Conservation (phyloP, 2,329 filamentous ascomycete species). For the Aspergillus persii region DNA sequence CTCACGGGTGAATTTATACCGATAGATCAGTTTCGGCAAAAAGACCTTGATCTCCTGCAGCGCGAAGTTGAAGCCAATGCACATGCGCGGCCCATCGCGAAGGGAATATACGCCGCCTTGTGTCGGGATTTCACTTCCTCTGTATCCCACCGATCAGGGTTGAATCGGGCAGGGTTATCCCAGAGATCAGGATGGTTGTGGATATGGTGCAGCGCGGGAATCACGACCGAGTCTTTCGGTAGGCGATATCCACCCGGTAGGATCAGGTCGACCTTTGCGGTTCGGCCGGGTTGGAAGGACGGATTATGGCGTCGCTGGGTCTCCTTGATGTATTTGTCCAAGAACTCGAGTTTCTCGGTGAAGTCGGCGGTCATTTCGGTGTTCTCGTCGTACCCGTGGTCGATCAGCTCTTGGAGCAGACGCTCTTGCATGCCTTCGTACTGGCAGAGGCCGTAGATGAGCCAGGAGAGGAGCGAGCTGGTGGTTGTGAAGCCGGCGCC, state of each 20-base stretch:
- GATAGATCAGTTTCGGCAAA: constrained; percentile 56
- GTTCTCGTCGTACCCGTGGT: constrained; percentile 46
- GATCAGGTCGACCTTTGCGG: constrained; percentile 55
- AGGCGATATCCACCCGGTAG: constrained; percentile 60
- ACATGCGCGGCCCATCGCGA: constrained; percentile 56
- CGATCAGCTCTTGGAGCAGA: constrained; percentile 58
- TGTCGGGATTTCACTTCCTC: constrained; percentile 53
- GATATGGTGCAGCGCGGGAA: constrained; percentile 49
- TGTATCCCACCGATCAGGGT: constrained; percentile 60
- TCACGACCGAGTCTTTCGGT: constrained; percentile 52
- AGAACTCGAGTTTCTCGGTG: constrained; percentile 48
- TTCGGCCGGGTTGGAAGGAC: constrained; percentile 61
- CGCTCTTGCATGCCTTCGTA: constrained; percentile 58
- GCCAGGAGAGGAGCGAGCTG: constrained; percentile 58
- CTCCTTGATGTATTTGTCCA: constrained; percentile 54
- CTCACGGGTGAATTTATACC: constrained; percentile 57
- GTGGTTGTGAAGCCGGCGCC: constrained; percentile 63
- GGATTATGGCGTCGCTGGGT: constrained; percentile 60
- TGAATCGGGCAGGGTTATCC: constrained; percentile 58
- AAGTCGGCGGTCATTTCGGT: constrained; percentile 50
- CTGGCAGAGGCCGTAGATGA: constrained; percentile 52
- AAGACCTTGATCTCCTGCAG: constrained; percentile 59
- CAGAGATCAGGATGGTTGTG: constrained; percentile 55
- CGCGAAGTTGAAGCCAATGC: constrained; percentile 65
- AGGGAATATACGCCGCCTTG: constrained; percentile 57